A percentile compares a stretch with the other conserved stretches of the same genome.
These are phyloP conservation scores for Cryptococcus maquisensis DNA, from an alignment of 1,284 basidiomycete genomes.

Conservation along the genomic window DNA sequence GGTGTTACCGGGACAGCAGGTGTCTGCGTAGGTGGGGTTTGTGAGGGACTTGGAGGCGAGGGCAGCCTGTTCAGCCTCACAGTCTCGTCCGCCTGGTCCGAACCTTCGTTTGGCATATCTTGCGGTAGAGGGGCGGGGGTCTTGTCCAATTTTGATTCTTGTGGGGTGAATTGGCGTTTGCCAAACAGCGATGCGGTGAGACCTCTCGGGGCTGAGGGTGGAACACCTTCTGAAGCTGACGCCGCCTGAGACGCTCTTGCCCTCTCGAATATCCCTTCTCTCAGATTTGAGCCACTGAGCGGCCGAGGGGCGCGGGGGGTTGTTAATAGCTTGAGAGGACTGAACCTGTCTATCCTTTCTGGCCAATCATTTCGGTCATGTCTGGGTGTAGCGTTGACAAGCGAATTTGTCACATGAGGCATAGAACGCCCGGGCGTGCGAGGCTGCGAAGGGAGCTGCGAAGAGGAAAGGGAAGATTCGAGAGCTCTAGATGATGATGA, in stretches of 20 bases:
- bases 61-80: neutral
- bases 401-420: conserved; percentile 32
- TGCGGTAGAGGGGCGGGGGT: neutral
- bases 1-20: neutral
- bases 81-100: conserved; percentile 6
- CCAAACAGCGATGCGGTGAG: too few relatives aligned
- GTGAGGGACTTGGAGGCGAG: neutral
- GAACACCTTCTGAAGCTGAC: neutral
- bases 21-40: neutral
- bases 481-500: neutral
- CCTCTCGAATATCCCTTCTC: conserved; percentile 23
- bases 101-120: neutral
- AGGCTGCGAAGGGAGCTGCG: neutral
- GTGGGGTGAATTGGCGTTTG: too few relatives aligned
- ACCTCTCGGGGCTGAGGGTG: neutral
- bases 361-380: neutral
- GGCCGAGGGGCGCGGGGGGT: conserved; percentile 27
- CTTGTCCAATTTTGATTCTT: neutral
- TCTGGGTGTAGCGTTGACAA: conserved; percentile 30
- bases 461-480: neutral
- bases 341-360: conserved; percentile 25
- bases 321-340: conserved; percentile 28
- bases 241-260: neutral
- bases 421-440: conserved; percentile 15
- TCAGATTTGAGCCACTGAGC: conserved; percentile 10